Evolutionary conservation across 768 basidiomycete species (phyloP), one percentile per base, ranked within the genome.

Genomic region (Termitomyces sp.): DNA sequence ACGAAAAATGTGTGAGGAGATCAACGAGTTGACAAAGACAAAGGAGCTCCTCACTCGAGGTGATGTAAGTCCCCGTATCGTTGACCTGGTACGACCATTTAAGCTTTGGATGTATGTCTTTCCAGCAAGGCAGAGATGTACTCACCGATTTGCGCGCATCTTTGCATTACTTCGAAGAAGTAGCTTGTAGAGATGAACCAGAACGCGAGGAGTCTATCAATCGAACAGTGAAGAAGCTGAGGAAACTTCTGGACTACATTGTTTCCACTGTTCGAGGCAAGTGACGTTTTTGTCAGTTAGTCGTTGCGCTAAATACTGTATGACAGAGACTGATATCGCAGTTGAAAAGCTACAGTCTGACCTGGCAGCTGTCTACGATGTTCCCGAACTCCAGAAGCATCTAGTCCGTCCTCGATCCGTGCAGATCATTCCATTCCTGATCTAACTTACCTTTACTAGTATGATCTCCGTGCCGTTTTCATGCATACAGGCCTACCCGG

Each of bases 401-500:
- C 81, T 80, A 64, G 91, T 85, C 61, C 38, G 81, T 75, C 42
- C 13, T 56, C 20, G 18, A 24, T 20, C 22, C 12, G 24, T 57
- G 18, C 48, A 38, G 35, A 32, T 9, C 18, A 20, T 33, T 52
- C 28, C n/a, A 13, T 22, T 22, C n/a, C n/a, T 59, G 20, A 33
- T 33, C 15, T 8, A 22, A 18, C 38, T 24, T 36, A 36, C 32
- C 11, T 49, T 7, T 32, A 59, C 15, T 45, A 93, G 91, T 94
- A 93, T 67, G 90, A 92, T 64, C 82, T 94, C 24, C 88, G 90
- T 3, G 87, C 83, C 8, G 91, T 92, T 5, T 78, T 93, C 42
- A 78, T 91, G 50, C 89, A 92, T 65, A 90, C 89, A 12, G 92
- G 92, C 5, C 73, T 91, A 36, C 88, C 85, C 45, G 92, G 92